Conservation (phyloP, 768 basidiomycete species). For the Tricholoma hemisulphureum region DNA sequence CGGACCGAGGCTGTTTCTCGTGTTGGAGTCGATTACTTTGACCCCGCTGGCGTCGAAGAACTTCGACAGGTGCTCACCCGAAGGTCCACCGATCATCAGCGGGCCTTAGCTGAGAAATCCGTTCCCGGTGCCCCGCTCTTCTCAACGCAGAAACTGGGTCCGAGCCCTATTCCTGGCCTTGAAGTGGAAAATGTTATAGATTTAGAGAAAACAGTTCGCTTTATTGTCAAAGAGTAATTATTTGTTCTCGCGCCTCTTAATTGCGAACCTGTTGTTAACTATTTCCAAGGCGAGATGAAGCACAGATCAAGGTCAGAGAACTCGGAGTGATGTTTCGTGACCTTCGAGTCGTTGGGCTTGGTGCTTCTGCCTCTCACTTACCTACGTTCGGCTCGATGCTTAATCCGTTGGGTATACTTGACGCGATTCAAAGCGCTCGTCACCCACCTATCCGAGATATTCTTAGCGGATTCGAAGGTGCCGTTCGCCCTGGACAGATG, state of each 20-base stretch:
- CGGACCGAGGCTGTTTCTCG: slow-evolving; percentile 20
- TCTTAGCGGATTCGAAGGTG: slow-evolving; percentile 60
- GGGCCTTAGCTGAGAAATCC: not conserved
- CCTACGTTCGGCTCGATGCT: slow-evolving; percentile 53
- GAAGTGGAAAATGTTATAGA: slow-evolving; percentile 24
- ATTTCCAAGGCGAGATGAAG: slow-evolving; percentile 16
- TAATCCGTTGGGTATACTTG: slow-evolving; percentile 40
- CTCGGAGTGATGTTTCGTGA: slow-evolving; percentile 53
- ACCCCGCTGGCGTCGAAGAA: slow-evolving; percentile 40
- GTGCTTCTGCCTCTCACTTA: slow-evolving; percentile 43
- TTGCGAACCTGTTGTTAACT: not conserved
- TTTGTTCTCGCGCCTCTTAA: not conserved
- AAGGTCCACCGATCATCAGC: slow-evolving; percentile 5
- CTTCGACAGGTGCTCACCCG: slow-evolving; percentile 23
- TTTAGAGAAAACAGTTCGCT: slow-evolving; percentile 28
- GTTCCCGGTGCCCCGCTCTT: not conserved
- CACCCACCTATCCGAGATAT: slow-evolving; percentile 66
- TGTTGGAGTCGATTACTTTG: slow-evolving; percentile 45
- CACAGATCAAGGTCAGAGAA: slow-evolving; percentile 28
- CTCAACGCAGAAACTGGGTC: not conserved
- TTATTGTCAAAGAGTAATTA: slow-evolving; percentile 24
- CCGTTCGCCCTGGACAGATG: slow-evolving; percentile 71
- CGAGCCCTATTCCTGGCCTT: slow-evolving; percentile 6
- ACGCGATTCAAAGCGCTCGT: slow-evolving; percentile 40
- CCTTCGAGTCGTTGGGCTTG: slow-evolving; percentile 52